A percentile compares a stretch with the other conserved stretches of the same genome.
Conservation (phyloP, 257 asterid species). For the Lavandula angustifolia region DNA sequence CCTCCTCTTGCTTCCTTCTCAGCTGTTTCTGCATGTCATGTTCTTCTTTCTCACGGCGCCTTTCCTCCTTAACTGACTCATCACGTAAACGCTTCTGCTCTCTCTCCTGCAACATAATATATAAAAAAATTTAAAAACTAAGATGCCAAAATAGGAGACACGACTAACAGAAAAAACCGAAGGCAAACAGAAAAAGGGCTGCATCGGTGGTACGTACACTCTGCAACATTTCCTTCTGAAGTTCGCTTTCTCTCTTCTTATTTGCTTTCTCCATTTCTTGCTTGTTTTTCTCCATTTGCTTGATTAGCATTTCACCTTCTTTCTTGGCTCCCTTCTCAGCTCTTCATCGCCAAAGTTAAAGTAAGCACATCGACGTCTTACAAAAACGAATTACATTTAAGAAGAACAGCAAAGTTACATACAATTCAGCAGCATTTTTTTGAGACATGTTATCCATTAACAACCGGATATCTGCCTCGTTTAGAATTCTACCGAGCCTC, state of each 20-base stretch:
- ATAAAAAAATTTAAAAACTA: no score
- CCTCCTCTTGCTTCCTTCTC: constrained; percentile 73
- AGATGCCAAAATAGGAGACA: neutral
- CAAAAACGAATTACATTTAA: constrained; percentile 10
- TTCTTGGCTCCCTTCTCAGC: constrained; percentile 62
- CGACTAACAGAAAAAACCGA: neutral
- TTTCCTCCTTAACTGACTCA: constrained; percentile 72
- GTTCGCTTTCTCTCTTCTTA: constrained; percentile 65
- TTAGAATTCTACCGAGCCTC: constrained; percentile 59
- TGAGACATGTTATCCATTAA: constrained; percentile 53
- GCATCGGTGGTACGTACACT: constrained; percentile 46
- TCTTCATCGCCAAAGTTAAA: constrained; percentile 47
- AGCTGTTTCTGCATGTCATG: constrained; percentile 59
- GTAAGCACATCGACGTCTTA: constrained; percentile 21
- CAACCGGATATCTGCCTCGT: constrained; percentile 67
- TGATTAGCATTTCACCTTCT: constrained; percentile 56
- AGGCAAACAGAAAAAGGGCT: constrained; percentile 10
- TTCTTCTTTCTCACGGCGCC: constrained; percentile 75
- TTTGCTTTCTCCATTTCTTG: constrained; percentile 72
- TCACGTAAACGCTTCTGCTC: constrained; percentile 61
- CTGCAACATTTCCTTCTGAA: constrained; percentile 68
- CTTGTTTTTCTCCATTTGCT: constrained; percentile 78
- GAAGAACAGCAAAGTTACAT: constrained; percentile 37
- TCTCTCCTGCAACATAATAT: constrained; percentile 54
- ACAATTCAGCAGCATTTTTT: constrained; percentile 66